Evolutionary conservation across 345 rosid species (phyloP), one percentile per base, ranked within the genome.

Genomic region (Euphorbia pulcherrima): DNA sequence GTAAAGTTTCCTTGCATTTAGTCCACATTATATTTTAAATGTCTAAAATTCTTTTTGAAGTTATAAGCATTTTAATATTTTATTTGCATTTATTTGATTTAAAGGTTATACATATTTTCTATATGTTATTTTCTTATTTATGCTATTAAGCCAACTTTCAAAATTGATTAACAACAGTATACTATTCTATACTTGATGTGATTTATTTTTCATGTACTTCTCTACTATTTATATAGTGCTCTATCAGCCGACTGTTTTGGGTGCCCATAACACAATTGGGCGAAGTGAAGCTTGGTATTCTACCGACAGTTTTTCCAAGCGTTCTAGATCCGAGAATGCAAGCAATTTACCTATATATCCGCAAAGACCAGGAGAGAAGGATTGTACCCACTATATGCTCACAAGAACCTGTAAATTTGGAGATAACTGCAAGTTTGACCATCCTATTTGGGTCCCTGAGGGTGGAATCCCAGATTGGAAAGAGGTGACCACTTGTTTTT

Each of bases 401-500:
- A 90, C 98, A 64, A 84, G 98, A 85, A 87, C 96, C 67, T 93
- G 98, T 93, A 93, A 90, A 80, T 93, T 85, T 87, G 98, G 97
- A 83, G 90, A 84, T 71, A 86, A 82, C 94, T 93, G 98, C 97
- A 93, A 82, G 87, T 93, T 88, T 88, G 97, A 93, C 85, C 98
- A 93, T 87, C 98, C 98, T 83, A 70, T 90, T 90, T 90, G 98
- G 98, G 98, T 93, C 88, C 97, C 98, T 20, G 98, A 87, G 72
- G 98, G 97, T 75, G 98, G 98, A 84, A 93, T 93, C 89, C 97
- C 97, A 83, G 92, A 88, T 89, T 93, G 97, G 98, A 93, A 90
- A 93, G 98, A 93, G 98, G 98, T 93, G 98, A 93, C 81, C 75
- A 77, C 82, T 85, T 87, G 85, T 78, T 82, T 64, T 78, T 79